Percentiles rank a stretch among this genome's conserved stretches.
These are phyloP conservation scores for Leccinellum rugosiceps DNA, from an alignment of 768 basidiomycete genomes.

Conservation along the genomic window DNA sequence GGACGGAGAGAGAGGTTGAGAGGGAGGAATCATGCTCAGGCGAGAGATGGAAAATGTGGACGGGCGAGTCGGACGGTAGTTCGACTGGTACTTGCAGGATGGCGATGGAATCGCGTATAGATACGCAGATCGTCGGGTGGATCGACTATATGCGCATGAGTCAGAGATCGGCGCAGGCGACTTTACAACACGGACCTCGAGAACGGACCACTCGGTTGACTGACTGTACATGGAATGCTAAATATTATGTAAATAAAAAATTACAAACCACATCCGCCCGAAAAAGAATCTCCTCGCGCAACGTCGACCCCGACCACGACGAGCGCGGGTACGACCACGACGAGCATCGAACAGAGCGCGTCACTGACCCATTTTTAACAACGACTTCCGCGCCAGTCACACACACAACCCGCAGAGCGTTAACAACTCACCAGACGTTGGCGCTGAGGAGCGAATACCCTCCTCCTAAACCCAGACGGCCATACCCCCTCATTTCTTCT, in stretches of 20 bases:
- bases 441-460: slow-evolving; percentile 25
- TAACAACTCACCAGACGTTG: slow-evolving; percentile 6
- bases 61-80: slow-evolving; percentile 40
- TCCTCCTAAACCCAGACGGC: slow-evolving; percentile 24
- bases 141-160: slow-evolving; percentile 52
- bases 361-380: slow-evolving; percentile 10
- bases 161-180: slow-evolving; percentile 6
- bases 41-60: slow-evolving; percentile 31
- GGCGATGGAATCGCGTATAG: slow-evolving; percentile 34
- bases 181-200: slow-evolving; percentile 18
- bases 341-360: slow-evolving; percentile 18
- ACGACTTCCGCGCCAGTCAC: slow-evolving; percentile 2
- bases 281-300: slow-evolving; percentile 18
- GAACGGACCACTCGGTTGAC: slow-evolving; percentile 22
- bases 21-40: background rate
- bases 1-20: slow-evolving; percentile 39
- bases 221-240: slow-evolving; percentile 7
- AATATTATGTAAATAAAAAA: slow-evolving; percentile 1
- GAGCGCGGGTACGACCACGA: slow-evolving; percentile 14
- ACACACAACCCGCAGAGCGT: background rate
- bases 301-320: slow-evolving; percentile 25
- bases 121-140: slow-evolving; percentile 63
- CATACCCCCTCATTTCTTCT: slow-evolving; percentile 19
- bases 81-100: slow-evolving; percentile 61
- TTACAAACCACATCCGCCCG: slow-evolving; percentile 8